These are phyloP conservation scores for Fusarium nodosum DNA, from an alignment of 2,329 filamentous ascomycete genomes.

Conservation along the genomic window DNA sequence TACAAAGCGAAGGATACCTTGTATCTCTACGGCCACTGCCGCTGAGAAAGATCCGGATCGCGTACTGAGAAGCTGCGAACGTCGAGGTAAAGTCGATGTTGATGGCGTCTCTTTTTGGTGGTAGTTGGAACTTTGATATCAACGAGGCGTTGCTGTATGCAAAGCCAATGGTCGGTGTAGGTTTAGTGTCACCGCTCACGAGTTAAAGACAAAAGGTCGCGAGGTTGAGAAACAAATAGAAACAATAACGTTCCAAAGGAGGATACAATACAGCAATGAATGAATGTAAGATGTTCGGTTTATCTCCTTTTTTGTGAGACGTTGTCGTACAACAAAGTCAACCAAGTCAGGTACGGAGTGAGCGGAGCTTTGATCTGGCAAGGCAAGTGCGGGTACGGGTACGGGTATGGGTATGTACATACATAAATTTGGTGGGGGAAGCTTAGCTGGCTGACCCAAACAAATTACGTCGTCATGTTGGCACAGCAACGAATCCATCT, in stretches of 20 bases:
- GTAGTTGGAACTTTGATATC: constrained; percentile 33
- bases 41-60: constrained; percentile 23
- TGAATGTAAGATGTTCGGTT: constrained; percentile 15
- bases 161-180: constrained; percentile 25
- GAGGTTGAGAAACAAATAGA: constrained; percentile 11
- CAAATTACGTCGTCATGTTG: constrained; percentile 45
- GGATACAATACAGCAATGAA: constrained; percentile 22
- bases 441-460: constrained; percentile 33
- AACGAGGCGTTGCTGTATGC: constrained; percentile 24
- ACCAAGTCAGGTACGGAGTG: constrained; percentile 34
- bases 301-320: constrained; percentile 21
- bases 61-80: constrained; percentile 3
- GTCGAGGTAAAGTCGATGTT: constrained; percentile 14
- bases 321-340: constrained; percentile 25
- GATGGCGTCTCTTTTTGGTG: constrained; percentile 16
- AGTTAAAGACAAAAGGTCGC: constrained; percentile 2
- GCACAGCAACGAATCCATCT: constrained; percentile 28
- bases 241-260: constrained; percentile 13
- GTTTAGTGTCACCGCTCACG: constrained; percentile 23
- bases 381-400: constrained; percentile 30
- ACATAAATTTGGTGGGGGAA: constrained; percentile 37
- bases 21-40: constrained; percentile 42
- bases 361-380: constrained; percentile 36
- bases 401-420: constrained; percentile 16
- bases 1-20: constrained; percentile 20